These are phyloP conservation scores for Rhizopogon vinicolor DNA, from an alignment of 768 basidiomycete genomes.

Conservation along the genomic window DNA sequence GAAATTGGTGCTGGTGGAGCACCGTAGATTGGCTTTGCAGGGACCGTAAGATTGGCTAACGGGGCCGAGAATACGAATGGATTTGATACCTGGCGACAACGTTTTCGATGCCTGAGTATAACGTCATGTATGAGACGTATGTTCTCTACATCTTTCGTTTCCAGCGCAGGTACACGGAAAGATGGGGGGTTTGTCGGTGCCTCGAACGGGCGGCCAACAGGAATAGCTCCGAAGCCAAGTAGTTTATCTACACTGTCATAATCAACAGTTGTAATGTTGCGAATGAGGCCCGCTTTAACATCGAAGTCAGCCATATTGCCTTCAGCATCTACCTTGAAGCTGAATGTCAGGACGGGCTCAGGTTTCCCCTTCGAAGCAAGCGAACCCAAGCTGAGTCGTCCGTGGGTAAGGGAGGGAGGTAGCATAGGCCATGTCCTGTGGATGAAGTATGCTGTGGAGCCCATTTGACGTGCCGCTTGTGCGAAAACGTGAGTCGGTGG, in stretches of 20 bases:
- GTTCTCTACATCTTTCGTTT: constrained; percentile 17
- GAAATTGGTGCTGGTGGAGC: constrained; percentile 19
- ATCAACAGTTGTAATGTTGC: constrained; percentile 56
- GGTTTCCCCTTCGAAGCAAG: constrained; percentile 23
- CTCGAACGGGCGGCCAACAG: constrained; percentile 19
- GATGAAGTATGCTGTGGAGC: constrained; percentile 57
- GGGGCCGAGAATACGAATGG: constrained; percentile 22
- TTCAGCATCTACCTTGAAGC: constrained; percentile 53
- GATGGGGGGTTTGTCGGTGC: neutral
- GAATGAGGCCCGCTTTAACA: constrained; percentile 69
- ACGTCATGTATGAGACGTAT: constrained; percentile 28
- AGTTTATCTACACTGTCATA: constrained; percentile 66
- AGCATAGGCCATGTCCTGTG: constrained; percentile 70
- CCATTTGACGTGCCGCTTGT: constrained; percentile 46
- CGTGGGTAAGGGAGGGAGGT: constrained; percentile 51
- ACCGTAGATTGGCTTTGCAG: constrained; percentile 27
- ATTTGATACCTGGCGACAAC: constrained; percentile 15
- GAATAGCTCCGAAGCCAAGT: constrained; percentile 27
- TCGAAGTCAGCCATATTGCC: constrained; percentile 69
- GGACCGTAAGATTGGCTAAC: constrained; percentile 21
- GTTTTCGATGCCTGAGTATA: constrained; percentile 19
- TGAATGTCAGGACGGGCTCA: constrained; percentile 76
- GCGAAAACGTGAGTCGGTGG: constrained; percentile 66
- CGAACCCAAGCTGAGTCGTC: constrained; percentile 45
- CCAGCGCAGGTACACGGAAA: constrained; percentile 5